phyloP scores from a whole-genome alignment of 352 stramenopile genomes.

The Phytophthora melonis region DNA sequence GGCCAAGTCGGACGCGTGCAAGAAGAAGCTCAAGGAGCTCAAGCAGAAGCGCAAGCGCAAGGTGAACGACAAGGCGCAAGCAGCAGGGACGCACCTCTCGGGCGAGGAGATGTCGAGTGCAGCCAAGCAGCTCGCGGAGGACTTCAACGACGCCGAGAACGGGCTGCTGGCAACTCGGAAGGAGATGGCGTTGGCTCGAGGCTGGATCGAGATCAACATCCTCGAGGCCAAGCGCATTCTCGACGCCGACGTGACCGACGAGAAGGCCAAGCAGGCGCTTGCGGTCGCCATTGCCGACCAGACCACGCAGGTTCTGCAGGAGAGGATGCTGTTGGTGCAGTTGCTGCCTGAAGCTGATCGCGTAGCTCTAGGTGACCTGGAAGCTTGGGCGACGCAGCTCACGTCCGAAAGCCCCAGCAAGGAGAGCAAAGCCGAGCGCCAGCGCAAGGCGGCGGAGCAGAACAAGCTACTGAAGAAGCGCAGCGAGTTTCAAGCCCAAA shows the following conservation, averaged over 20 bases:
- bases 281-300: conserved; percentile 40
- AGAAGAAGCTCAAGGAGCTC: conserved; percentile 58
- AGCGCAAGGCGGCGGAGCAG: conserved; percentile 60
- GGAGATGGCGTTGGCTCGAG: conserved; percentile 50
- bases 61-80: conserved; percentile 21
- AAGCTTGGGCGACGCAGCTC: conserved; percentile 48
- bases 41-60: conserved; percentile 51
- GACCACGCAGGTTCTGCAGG: conserved; percentile 38
- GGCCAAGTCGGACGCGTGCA: conserved; percentile 54
- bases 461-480: conserved; percentile 72
- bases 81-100: conserved; percentile 24
- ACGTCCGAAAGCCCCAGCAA: conserved; percentile 14
- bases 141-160: conserved; percentile 58
- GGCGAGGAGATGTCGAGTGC: conserved; percentile 36
- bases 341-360: conserved; percentile 46
- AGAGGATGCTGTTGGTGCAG: conserved; percentile 43
- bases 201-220: conserved; percentile 57
- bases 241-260: conserved; percentile 34
- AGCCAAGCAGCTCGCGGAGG: conserved; percentile 62
- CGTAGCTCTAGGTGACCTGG: conserved; percentile 44
- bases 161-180: conserved; percentile 46
- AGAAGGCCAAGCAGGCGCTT: conserved; percentile 37
- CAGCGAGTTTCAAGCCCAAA: conserved; percentile 42
- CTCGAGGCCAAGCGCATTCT: conserved; percentile 54
- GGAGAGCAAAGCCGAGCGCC: conserved; percentile 33